These are phyloP conservation scores for Fusarium dimerum DNA, from an alignment of 2,329 filamentous ascomycete species.

Conservation along the genomic window DNA sequence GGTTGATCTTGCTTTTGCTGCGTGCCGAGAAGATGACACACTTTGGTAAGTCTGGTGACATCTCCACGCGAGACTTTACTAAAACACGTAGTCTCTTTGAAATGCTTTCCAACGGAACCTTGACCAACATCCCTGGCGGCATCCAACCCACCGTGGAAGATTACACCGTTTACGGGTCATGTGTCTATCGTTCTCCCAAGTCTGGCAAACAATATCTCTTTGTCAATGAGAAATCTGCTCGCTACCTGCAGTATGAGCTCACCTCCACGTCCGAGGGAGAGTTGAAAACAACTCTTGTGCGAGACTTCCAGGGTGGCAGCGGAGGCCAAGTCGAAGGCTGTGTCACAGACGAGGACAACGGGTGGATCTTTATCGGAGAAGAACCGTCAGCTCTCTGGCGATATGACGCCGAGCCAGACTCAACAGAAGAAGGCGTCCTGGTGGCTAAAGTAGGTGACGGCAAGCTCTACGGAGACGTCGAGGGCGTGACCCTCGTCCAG, in stretches of 20 bases:
- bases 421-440: conserved; percentile 33
- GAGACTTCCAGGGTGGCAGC: conserved; percentile 51
- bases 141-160: conserved; percentile 45
- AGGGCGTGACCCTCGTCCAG: conserved; percentile 53
- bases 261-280: conserved; percentile 41
- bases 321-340: conserved; percentile 57
- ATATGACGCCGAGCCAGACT: conserved; percentile 51
- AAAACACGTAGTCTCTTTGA: conserved; percentile 45
- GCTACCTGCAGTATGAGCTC: conserved; percentile 56
- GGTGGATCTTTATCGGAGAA: conserved; percentile 52
- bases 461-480: conserved; percentile 52
- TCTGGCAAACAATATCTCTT: conserved; percentile 54
- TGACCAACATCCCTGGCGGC: conserved; percentile 46
- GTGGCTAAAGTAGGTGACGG: conserved; percentile 49
- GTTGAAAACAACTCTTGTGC: conserved; percentile 48
- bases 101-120: conserved; percentile 46
- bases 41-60: conserved; percentile 44
- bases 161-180: conserved; percentile 54
- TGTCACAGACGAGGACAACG: conserved; percentile 52
- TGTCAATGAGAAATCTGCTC: conserved; percentile 54
- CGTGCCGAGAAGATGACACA: conserved; percentile 52
- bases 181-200: conserved; percentile 48
- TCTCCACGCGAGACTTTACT: neutral
- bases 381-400: conserved; percentile 54
- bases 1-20: conserved; percentile 51